Conservation (phyloP, 2,329 filamentous ascomycete species). For the Colletotrichum musicola region DNA sequence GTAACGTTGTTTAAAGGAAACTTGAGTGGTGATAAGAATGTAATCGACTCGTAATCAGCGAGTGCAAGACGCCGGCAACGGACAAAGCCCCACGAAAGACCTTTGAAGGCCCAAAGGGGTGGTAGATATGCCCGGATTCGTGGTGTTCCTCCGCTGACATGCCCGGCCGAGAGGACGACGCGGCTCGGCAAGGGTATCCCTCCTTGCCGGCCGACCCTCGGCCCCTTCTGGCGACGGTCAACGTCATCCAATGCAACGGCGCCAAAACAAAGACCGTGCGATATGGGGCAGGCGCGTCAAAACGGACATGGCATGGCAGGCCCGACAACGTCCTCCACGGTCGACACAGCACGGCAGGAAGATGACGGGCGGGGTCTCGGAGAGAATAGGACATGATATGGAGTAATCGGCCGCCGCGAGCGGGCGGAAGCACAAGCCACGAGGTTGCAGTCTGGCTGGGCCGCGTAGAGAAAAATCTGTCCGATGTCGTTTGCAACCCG, state of each 20-base stretch:
- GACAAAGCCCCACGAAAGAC: background rate
- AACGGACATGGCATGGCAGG: background rate
- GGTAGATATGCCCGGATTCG: constrained; percentile 9
- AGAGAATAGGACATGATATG: background rate
- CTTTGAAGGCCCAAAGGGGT: background rate
- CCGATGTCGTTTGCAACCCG: constrained; percentile 1
- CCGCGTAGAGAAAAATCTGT: constrained; percentile 14
- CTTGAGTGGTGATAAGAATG: constrained; percentile 24
- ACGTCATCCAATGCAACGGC: constrained; percentile 30
- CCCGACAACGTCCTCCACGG: too few species aligned
- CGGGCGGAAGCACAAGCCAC: constrained; percentile 5
- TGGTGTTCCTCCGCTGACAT: constrained; percentile 21
- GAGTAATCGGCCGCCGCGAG: background rate
- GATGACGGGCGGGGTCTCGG: background rate
- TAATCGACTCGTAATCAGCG: background rate
- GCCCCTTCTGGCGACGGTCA: constrained; percentile 14
- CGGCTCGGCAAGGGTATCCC: constrained; percentile 25
- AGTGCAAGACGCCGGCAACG: background rate
- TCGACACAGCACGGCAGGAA: background rate
- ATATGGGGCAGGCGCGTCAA: constrained; percentile 14
- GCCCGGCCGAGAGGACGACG: constrained; percentile 16
- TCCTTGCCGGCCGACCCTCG: background rate
- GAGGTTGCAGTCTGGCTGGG: constrained; percentile 22
- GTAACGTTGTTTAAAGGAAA: constrained; percentile 9
- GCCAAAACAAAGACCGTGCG: constrained; percentile 14